phyloP scores from a whole-genome alignment of 1,284 basidiomycete genomes.

The Boletus semigastroideus region DNA sequence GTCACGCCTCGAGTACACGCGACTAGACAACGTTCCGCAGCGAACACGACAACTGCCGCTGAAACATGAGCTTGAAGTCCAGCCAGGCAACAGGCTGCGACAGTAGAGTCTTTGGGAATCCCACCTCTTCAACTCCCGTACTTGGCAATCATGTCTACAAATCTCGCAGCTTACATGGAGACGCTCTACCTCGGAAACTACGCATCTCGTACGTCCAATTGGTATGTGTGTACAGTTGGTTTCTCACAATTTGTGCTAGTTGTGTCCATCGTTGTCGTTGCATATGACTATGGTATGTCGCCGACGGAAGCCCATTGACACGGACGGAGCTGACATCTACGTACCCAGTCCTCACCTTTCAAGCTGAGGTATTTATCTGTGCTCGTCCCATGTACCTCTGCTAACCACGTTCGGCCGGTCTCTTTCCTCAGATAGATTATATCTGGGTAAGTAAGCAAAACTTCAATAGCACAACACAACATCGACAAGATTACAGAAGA shows the following conservation, averaged over 20 bases:
- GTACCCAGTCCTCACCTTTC: constrained; percentile 7
- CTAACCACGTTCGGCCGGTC: background rate
- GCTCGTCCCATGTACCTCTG: background rate
- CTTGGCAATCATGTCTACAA: constrained; percentile 3
- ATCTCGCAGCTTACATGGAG: background rate
- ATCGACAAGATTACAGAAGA: constrained; percentile 1
- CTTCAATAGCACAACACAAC: background rate
- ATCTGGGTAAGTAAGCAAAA: constrained; percentile 4
- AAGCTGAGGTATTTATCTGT: constrained; percentile 3
- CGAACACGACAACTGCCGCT: no score
- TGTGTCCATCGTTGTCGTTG: background rate
- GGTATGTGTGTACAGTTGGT: background rate
- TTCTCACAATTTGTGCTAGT: constrained; percentile 1
- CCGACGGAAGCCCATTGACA: background rate
- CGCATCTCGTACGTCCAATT: constrained; percentile 2
- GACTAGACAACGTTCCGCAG: no score
- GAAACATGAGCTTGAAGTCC: no score
- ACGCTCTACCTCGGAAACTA: constrained; percentile 10
- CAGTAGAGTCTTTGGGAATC: no score
- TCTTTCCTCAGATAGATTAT: constrained; percentile 1
- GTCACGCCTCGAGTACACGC: no score
- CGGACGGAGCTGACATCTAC: background rate
- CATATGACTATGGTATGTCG: constrained; percentile 8
- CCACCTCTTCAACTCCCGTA: background rate
- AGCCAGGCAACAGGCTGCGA: no score